These are phyloP conservation scores for Jaapia argillacea DNA, from an alignment of 768 basidiomycete genomes.

Conservation along the genomic window DNA sequence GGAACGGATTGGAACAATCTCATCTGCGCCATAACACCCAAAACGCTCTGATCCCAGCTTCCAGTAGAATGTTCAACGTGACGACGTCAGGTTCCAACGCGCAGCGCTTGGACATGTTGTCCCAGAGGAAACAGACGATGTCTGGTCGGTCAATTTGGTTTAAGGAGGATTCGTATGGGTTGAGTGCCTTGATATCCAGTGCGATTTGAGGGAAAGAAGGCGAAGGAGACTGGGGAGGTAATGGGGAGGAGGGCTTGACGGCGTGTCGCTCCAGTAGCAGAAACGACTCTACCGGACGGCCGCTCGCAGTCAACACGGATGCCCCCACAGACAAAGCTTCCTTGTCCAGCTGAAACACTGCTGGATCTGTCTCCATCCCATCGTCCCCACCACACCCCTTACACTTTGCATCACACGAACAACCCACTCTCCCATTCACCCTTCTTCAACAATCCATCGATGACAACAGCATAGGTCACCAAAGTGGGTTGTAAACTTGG, in stretches of 20 bases:
- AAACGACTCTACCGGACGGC: too few relatives aligned
- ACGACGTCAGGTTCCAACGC: conserved; percentile 40
- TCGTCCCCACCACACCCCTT: conserved; percentile 16
- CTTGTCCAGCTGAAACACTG: conserved; percentile 34
- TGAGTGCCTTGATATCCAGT: conserved; percentile 11
- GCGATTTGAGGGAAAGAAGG: too few relatives aligned
- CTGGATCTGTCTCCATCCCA: too few relatives aligned
- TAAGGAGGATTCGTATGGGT: conserved; percentile 36
- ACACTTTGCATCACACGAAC: conserved; percentile 31
- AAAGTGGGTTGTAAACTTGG: conserved; percentile 29
- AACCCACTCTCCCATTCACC: conserved; percentile 29
- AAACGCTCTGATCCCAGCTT: conserved; percentile 44
- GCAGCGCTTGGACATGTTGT: conserved; percentile 51
- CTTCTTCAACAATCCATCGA: conserved; percentile 42
- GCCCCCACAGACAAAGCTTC: conserved; percentile 40
- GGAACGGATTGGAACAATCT: conserved; percentile 27
- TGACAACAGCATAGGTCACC: conserved; percentile 41
- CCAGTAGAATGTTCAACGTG: conserved; percentile 52
- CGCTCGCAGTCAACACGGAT: conserved; percentile 36
- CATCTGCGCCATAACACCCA: conserved; percentile 39
- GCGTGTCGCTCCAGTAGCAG: too few relatives aligned
- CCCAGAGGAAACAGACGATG: conserved; percentile 57
- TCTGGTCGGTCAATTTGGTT: conserved; percentile 48
- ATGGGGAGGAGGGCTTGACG: too few relatives aligned
- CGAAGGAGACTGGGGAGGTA: too few relatives aligned